phyloP scores from a whole-genome alignment of 345 rosid genomes.

The Syzygium oleosum region DNA sequence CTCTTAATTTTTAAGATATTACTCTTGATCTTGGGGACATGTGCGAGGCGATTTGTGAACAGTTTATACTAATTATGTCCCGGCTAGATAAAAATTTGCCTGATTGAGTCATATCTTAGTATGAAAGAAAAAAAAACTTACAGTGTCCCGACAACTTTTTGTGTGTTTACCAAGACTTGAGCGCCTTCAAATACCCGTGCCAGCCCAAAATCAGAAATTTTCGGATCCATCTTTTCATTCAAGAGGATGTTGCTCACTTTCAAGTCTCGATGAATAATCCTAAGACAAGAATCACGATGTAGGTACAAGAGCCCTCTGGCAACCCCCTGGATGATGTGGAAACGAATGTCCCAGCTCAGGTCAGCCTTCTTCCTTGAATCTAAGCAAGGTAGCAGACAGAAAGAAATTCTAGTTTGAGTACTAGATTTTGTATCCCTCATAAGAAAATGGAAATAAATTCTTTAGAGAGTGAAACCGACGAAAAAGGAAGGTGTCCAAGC shows the following conservation, averaged over 20 bases:
- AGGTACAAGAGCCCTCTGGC: conserved; percentile 29
- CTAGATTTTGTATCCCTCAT: not conserved
- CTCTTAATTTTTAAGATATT: not conserved
- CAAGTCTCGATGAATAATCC: conserved; percentile 27
- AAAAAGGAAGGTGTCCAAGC: conserved; percentile 19
- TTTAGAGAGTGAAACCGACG: not conserved
- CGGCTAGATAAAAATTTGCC: not conserved
- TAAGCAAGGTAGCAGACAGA: not conserved
- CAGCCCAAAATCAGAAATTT: conserved; percentile 35
- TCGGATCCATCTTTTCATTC: conserved; percentile 26
- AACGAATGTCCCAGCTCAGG: conserved; percentile 19
- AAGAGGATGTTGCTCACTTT: conserved; percentile 23
- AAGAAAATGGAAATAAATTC: not conserved
- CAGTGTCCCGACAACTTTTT: conserved; percentile 19
- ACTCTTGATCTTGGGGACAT: not conserved
- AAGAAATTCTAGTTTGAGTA: not conserved
- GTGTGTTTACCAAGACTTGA: conserved; percentile 6
- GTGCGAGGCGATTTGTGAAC: no score
- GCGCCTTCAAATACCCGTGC: conserved; percentile 19
- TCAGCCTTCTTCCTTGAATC: conserved; percentile 4
- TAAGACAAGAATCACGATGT: conserved; percentile 22
- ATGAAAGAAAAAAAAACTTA: not conserved
- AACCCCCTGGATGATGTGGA: conserved; percentile 19
- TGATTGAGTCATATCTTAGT: not conserved
- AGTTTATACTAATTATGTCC: not conserved